A percentile compares a stretch with the other conserved stretches of the same genome.
phyloP scores from a whole-genome alignment of 495 filamentous ascomycete genomes.

The Immersiella caudata region DNA sequence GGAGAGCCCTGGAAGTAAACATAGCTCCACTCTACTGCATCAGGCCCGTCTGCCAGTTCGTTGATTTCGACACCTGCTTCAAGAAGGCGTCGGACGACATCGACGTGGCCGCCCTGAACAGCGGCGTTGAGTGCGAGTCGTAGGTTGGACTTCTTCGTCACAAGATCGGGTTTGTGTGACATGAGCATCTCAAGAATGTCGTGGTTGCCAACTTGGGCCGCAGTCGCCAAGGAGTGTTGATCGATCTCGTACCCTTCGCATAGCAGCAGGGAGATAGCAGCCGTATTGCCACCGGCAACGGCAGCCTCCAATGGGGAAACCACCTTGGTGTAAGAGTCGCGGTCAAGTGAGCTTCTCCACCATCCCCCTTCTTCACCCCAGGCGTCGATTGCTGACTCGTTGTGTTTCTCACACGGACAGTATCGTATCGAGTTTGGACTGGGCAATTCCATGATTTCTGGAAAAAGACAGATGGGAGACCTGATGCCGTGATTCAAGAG shows the following conservation, averaged over 20 bases:
- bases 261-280: background rate
- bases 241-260: background rate
- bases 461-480: background rate
- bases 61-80: conserved; percentile 2
- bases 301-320: background rate
- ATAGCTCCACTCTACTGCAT: no score
- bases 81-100: background rate
- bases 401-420: background rate
- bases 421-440: background rate
- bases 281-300: background rate
- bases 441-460: background rate
- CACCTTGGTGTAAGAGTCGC: background rate
- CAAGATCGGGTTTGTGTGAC: background rate
- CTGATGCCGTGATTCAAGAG: background rate
- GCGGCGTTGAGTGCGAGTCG: background rate
- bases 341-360: background rate
- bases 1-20: conserved; percentile 4
- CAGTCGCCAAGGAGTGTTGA: background rate
- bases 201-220: background rate
- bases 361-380: background rate
- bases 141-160: background rate
- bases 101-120: background rate
- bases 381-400: background rate
- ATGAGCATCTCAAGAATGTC: background rate
- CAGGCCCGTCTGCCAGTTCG: no score